A percentile compares a stretch with the other conserved stretches of the same genome.
Evolutionary conservation across 345 rosid genomes (phyloP).

Genomic region (Brassica juncea): DNA sequence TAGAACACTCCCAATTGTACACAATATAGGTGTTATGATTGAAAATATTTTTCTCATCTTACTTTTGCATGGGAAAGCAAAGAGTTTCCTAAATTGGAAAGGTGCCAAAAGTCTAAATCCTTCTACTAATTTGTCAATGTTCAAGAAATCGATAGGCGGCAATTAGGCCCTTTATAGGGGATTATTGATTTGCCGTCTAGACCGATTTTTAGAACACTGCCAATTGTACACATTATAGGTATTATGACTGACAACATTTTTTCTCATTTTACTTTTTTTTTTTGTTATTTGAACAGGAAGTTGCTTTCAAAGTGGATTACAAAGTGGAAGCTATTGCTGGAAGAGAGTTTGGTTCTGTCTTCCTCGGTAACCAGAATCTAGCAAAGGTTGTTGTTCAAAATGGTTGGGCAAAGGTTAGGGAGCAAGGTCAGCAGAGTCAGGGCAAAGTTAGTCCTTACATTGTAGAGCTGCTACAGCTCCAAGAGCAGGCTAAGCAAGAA

Average conservation of each 20-base stretch:
- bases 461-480: conserved; percentile 56
- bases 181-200: too few relatives aligned
- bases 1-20: too few relatives aligned
- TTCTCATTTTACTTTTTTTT: background rate
- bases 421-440: conserved; percentile 73
- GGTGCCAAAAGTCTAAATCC: conserved; percentile 46
- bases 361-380: conserved; percentile 76
- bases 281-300: conserved; percentile 55
- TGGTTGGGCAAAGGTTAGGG: conserved; percentile 99
- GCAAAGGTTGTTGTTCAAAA: conserved; percentile 65
- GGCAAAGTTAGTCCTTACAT: conserved; percentile 89
- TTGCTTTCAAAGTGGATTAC: conserved; percentile 86
- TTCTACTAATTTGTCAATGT: background rate
- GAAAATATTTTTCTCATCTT: background rate
- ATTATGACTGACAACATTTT: background rate
- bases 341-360: conserved; percentile 91
- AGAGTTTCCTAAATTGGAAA: conserved; percentile 87
- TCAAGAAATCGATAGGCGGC: too few relatives aligned
- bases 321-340: conserved; percentile 63
- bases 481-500: conserved; percentile 77
- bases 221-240: background rate
- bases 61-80: conserved; percentile 96
- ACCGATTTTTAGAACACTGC: too few relatives aligned
- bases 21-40: background rate
- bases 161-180: too few relatives aligned